phyloP scores from a whole-genome alignment of 1,284 basidiomycete genomes.

The Neonothopanus nambi region DNA sequence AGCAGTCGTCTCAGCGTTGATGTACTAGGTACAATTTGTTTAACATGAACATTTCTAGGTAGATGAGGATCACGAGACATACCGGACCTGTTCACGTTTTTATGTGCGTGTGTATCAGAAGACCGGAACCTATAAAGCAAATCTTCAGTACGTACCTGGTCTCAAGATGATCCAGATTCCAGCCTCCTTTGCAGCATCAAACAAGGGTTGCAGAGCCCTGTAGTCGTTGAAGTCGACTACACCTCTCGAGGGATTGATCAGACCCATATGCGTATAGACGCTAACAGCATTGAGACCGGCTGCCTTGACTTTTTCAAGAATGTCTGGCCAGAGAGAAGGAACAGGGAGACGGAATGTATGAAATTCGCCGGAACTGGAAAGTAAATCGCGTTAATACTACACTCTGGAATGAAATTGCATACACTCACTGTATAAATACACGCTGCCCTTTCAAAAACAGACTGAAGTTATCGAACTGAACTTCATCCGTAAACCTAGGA shows the following conservation, averaged over 20 bases:
- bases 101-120: not conserved
- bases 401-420: not conserved
- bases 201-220: constrained; percentile 70
- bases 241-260: constrained; percentile 74
- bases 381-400: not conserved
- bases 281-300: constrained; percentile 15
- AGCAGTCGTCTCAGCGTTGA: constrained; percentile 81
- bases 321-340: constrained; percentile 17
- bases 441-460: constrained; percentile 55
- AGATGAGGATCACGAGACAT: constrained; percentile 13
- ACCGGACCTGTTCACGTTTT: constrained; percentile 30
- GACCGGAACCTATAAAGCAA: not conserved
- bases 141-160: constrained; percentile 45
- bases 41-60: not conserved
- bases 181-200: constrained; percentile 58
- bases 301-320: constrained; percentile 18
- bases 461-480: constrained; percentile 61
- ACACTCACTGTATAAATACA: constrained; percentile 52
- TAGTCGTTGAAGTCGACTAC: constrained; percentile 71
- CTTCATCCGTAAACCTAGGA: constrained; percentile 32
- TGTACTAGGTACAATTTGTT: constrained; percentile 42
- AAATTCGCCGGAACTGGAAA: constrained; percentile 23
- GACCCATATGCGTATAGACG: constrained; percentile 74
- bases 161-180: constrained; percentile 68
- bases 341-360: constrained; percentile 15